Evolutionary conservation across 192 early-diverging fungal genomes (phyloP).

Genomic region (Coemansia aciculifera): DNA sequence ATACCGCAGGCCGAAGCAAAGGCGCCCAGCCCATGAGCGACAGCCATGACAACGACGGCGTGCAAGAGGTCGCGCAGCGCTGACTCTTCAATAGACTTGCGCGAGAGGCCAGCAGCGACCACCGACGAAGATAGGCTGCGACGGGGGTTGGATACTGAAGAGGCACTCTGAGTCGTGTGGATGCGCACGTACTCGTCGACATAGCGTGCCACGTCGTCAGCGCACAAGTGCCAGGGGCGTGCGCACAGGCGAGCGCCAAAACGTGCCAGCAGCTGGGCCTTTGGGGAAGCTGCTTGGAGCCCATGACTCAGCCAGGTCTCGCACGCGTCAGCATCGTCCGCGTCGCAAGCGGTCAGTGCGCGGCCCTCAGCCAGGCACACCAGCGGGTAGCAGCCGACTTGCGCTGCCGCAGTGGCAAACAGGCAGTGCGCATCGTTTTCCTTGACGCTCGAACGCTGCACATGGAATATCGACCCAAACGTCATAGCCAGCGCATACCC

Average conservation of each 20-base stretch:
- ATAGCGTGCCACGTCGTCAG: conserved; percentile 23
- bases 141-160: not conserved
- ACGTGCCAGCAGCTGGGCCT: conserved; percentile 38
- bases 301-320: conserved; percentile 41
- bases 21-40: conserved; percentile 41
- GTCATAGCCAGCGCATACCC: conserved; percentile 35
- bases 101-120: conserved; percentile 22
- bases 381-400: conserved; percentile 43
- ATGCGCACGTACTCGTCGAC: conserved; percentile 38
- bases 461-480: conserved; percentile 17
- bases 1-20: conserved; percentile 42
- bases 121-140: conserved; percentile 36
- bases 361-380: conserved; percentile 35
- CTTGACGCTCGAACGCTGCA: conserved; percentile 32
- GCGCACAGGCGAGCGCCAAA: conserved; percentile 23
- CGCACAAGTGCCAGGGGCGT: conserved; percentile 29
- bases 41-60: conserved; percentile 30
- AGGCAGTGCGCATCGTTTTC: conserved; percentile 44
- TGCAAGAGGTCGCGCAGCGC: conserved; percentile 47
- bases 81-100: conserved; percentile 32
- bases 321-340: conserved; percentile 29
- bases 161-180: conserved; percentile 8
- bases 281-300: conserved; percentile 16
- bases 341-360: conserved; percentile 29
- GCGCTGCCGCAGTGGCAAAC: conserved; percentile 43